These are phyloP conservation scores for Globisporangium camurandrum DNA, from an alignment of 352 stramenopile species.

Conservation along the genomic window DNA sequence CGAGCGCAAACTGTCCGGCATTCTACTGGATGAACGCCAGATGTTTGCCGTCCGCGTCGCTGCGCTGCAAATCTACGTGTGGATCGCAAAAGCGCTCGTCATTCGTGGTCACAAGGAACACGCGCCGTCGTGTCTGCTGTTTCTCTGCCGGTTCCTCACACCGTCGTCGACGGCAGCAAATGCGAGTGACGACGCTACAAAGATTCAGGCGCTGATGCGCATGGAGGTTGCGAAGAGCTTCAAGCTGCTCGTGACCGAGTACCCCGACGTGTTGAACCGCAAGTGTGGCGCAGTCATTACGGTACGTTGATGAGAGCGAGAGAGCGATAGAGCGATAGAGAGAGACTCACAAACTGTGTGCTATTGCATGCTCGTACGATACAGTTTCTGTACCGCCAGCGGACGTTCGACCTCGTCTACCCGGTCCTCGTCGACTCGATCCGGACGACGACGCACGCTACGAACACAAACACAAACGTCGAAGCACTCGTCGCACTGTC, in stretches of 20 bases:
- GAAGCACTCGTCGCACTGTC: constrained; percentile 69
- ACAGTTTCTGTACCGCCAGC: constrained; percentile 75
- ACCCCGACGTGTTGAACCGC: constrained; percentile 72
- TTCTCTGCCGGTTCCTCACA: constrained; percentile 66
- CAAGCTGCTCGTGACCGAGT: constrained; percentile 71
- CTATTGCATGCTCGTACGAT: too few species aligned
- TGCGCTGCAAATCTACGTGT: constrained; percentile 79
- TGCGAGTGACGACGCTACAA: too few species aligned
- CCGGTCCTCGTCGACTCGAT: constrained; percentile 64
- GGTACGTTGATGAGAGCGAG: constrained; percentile 22
- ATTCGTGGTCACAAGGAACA: constrained; percentile 68
- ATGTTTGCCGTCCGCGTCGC: constrained; percentile 36
- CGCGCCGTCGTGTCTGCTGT: constrained; percentile 56
- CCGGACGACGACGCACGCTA: too few species aligned
- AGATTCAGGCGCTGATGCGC: constrained; percentile 31
- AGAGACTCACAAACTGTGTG: too few species aligned
- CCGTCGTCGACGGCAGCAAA: constrained; percentile 10
- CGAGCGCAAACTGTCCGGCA: constrained; percentile 46
- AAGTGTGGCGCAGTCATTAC: constrained; percentile 78
- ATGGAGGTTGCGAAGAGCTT: constrained; percentile 79
- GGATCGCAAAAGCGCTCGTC: constrained; percentile 76
- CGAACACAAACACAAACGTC: constrained; percentile 34
- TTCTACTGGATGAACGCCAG: constrained; percentile 39
- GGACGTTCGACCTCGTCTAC: constrained; percentile 74
- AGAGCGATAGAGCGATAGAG: background rate